Percentiles rank a stretch among this genome's conserved stretches.
Conservation (phyloP, 164 flowering plant genomes). For the Vitis cinerea region DNA sequence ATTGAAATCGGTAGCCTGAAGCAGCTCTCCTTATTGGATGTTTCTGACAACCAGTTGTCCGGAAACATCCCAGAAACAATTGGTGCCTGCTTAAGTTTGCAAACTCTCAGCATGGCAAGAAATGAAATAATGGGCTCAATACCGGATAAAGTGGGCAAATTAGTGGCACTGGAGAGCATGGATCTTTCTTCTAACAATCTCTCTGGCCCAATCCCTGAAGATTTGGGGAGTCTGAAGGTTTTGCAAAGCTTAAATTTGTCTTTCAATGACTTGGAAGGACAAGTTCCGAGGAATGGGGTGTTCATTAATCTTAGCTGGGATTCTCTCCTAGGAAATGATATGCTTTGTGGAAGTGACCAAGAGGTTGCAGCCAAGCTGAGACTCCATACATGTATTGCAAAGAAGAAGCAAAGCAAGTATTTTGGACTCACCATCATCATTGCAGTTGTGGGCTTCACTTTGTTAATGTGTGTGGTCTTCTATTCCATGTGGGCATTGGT, state of each 20-base stretch:
- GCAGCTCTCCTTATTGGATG: neutral
- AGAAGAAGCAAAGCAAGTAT: neutral
- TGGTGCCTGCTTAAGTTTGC: neutral
- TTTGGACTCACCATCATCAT: neutral
- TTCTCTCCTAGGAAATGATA: too few relatives aligned
- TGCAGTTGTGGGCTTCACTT: neutral
- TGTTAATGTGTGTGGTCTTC: neutral
- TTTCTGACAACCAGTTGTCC: constrained; percentile 7
- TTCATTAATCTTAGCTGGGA: too few relatives aligned
- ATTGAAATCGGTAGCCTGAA: neutral
- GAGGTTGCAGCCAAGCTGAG: neutral
- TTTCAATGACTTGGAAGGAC: constrained; percentile 9
- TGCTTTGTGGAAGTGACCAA: neutral
- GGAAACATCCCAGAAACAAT: neutral
- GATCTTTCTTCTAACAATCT: constrained; percentile 8
- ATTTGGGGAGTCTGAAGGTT: neutral
- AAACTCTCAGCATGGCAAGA: neutral
- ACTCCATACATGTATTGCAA: neutral
- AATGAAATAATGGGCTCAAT: constrained; percentile 5
- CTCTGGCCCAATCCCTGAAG: constrained; percentile 9
- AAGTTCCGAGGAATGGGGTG: neutral
- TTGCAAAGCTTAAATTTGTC: constrained; percentile 1
- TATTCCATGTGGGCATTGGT: neutral
- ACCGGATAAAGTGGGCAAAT: neutral
- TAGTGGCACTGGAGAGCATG: too few relatives aligned